Base-by-base conservation (phyloP, 2,329 filamentous ascomycete species). In the Cryoendolithus antarcticus region DNA sequence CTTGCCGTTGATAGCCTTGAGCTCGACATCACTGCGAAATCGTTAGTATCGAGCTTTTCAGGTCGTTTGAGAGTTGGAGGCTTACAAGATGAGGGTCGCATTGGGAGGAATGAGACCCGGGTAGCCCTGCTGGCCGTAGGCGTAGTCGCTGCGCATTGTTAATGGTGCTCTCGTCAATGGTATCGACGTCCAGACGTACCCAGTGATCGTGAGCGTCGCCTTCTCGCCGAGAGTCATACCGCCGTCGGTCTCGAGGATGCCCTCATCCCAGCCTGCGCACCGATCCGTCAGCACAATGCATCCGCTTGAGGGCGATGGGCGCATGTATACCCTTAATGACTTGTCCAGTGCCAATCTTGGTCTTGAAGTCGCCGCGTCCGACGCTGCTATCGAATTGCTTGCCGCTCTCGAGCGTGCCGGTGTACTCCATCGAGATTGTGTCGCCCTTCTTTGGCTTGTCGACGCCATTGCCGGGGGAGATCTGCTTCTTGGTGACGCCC, bases 221-320 rank as follows among this genome's bases (percentile, higher is more conserved):
- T 84, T 89, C 74, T 96, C 89, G 60, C 89, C 88, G 43, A 93
- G 69, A 59, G 80, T 80, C 89, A 98, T 95, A 58, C 76, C 69
- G 32, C 50, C 52, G 32, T 57, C 53, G 19, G 52, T 55, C 40
- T 51, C 59, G 37, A 68, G 50, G 38, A 96, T 86, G 49, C 82
- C 88, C 65, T 94, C 64, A 48, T 71, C 67, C 67, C 67, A 69
- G 44, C 67, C 65, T 69, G 46, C 5, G 15, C 15, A 19, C 5
- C 39, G 27, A 21, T 30, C n/a, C 29, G 36, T 44, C 37, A 41
- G 39, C 15, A 34, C 32, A 9, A 10, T 34, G 10, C 12, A 10
- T 19, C 21, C 3, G 8, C 21, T 9, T 30, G n/a, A 12, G 5
- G 37, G n/a, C n/a, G n/a, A n/a, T n/a, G n/a, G n/a, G n/a, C n/a